Evolutionary conservation across 495 filamentous ascomycete species (phyloP).

Genomic region (Penicillium turbatum): DNA sequence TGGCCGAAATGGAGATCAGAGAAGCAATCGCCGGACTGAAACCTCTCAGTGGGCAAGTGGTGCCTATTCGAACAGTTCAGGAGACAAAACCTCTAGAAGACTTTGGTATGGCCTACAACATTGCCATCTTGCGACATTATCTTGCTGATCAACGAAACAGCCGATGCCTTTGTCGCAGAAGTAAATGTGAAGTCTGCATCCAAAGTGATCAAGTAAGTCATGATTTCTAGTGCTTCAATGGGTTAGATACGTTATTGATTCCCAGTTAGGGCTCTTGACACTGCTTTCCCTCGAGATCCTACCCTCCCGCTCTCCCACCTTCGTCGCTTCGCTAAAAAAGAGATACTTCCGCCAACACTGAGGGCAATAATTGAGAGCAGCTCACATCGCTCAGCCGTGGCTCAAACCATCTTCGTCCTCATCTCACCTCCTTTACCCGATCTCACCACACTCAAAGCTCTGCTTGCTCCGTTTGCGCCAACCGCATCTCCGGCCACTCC

Average conservation of each 20-base stretch:
- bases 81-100: constrained; percentile 38
- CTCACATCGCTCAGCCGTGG: neutral
- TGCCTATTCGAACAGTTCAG: constrained; percentile 40
- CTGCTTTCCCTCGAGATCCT: constrained; percentile 50
- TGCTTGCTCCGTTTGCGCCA: constrained; percentile 37
- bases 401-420: constrained; percentile 37
- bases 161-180: constrained; percentile 41
- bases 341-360: constrained; percentile 57
- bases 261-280: constrained; percentile 36
- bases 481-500: constrained; percentile 5
- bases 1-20: constrained; percentile 25
- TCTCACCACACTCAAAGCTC: constrained; percentile 19
- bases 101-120: constrained; percentile 28
- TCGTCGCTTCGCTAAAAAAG: constrained; percentile 70
- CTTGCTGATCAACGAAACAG: constrained; percentile 21
- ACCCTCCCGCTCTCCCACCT: constrained; percentile 69
- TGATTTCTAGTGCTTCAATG: neutral
- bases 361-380: constrained; percentile 24
- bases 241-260: neutral
- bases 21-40: constrained; percentile 20
- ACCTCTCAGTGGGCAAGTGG: constrained; percentile 30
- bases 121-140: neutral
- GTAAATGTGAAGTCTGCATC: constrained; percentile 44
- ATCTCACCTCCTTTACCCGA: constrained; percentile 37
- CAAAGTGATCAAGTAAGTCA: constrained; percentile 44